Evolutionary conservation across 441 rosid species (phyloP).

Genomic region (Dalechampia spathulata): DNA sequence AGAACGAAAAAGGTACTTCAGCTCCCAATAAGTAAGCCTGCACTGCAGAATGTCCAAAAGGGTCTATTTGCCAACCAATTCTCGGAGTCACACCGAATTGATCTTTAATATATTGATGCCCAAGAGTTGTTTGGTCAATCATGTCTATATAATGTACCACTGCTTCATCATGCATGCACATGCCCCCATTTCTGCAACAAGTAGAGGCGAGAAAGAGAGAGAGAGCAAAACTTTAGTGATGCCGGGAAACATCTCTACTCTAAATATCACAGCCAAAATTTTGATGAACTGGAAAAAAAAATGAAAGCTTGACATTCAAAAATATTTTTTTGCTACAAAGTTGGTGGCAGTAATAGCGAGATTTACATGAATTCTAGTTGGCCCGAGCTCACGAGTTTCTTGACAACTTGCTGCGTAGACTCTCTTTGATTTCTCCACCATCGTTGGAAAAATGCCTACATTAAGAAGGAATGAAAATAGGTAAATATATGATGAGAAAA

Average conservation of each 20-base stretch:
- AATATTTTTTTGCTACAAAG: neutral
- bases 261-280: neutral
- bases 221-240: slow-evolving; percentile 1
- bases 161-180: slow-evolving; percentile 99
- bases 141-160: slow-evolving; percentile 91
- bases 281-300: neutral
- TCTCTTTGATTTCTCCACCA: slow-evolving; percentile 98
- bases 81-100: slow-evolving; percentile 92
- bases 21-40: slow-evolving; percentile 98
- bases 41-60: slow-evolving; percentile 99
- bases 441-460: slow-evolving; percentile 94
- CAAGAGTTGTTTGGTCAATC: slow-evolving; percentile 98
- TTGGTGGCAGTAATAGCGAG: neutral
- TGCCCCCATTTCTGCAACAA: slow-evolving; percentile 84
- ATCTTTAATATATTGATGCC: slow-evolving; percentile 70
- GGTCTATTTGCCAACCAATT: slow-evolving; percentile 99
- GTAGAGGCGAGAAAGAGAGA: too few species aligned
- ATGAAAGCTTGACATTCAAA: neutral
- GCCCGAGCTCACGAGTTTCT: slow-evolving; percentile 66
- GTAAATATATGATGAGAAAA: neutral
- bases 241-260: neutral
- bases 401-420: slow-evolving; percentile 45
- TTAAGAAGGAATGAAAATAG: slow-evolving; percentile 5
- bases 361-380: slow-evolving; percentile 96
- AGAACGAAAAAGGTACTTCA: slow-evolving; percentile 43